Conservation (phyloP, 176 grass and related monocot genomes). For the Thinopyrum elongatum region DNA sequence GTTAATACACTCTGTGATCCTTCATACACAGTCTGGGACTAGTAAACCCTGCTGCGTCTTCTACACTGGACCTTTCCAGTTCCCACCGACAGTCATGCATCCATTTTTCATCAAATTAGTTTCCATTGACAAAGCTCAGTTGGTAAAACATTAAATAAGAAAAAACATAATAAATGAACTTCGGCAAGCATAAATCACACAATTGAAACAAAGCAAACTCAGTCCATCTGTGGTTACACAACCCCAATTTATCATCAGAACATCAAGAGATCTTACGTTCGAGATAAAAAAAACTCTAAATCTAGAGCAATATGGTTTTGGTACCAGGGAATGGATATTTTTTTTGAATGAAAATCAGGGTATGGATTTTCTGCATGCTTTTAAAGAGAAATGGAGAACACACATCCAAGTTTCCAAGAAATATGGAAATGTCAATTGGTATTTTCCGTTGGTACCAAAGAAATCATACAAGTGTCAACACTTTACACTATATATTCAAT, state of each 20-base stretch:
- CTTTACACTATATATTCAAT: background rate
- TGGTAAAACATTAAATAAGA: background rate
- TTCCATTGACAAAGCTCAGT: background rate
- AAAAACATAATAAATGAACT: background rate
- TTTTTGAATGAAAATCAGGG: too few relatives aligned
- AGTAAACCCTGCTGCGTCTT: too few relatives aligned
- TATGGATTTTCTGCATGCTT: background rate
- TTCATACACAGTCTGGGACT: too few relatives aligned
- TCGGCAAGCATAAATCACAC: background rate
- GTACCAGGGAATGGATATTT: background rate
- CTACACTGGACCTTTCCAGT: background rate
- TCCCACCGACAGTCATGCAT: background rate
- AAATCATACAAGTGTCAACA: background rate
- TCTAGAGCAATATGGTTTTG: background rate
- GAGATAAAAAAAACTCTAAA: background rate
- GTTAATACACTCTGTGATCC: too few relatives aligned
- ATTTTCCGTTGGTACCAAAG: background rate
- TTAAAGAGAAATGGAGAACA: background rate
- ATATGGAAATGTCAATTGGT: background rate
- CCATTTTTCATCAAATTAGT: background rate
- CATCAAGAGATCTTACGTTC: background rate
- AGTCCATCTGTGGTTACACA: background rate
- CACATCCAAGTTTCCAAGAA: background rate
- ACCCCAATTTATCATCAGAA: background rate
- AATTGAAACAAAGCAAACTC: background rate